Conservation (phyloP, 768 basidiomycete species). For the Pluteus cervinus region DNA sequence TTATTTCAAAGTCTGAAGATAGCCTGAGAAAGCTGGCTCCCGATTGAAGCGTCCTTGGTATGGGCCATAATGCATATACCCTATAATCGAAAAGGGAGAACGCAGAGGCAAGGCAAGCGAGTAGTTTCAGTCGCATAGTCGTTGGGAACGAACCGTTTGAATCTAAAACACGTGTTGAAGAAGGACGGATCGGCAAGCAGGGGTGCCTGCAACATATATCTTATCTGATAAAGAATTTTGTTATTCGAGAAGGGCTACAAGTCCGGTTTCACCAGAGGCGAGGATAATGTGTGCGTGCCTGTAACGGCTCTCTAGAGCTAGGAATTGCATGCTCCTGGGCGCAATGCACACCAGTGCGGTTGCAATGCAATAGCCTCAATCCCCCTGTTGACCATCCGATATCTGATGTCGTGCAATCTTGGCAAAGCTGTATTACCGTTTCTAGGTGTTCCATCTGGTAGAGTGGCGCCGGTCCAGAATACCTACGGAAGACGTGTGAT, state of each 20-base stretch:
- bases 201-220: too few relatives aligned
- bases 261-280: too few relatives aligned
- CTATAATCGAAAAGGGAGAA: too few relatives aligned
- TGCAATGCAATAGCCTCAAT: conserved; percentile 56
- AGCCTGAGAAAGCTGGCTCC: conserved; percentile 41
- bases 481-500: conserved; percentile 21
- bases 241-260: too few relatives aligned
- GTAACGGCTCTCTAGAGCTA: too few relatives aligned
- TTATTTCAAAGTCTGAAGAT: conserved; percentile 17
- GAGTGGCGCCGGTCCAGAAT: conserved; percentile 62
- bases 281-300: too few relatives aligned
- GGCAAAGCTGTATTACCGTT: conserved; percentile 45
- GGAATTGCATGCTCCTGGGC: conserved; percentile 34
- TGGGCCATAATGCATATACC: conserved; percentile 37
- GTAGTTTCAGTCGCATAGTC: too few relatives aligned
- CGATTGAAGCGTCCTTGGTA: conserved; percentile 39
- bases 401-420: conserved; percentile 60
- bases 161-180: too few relatives aligned
- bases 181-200: too few relatives aligned
- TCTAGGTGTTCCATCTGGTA: conserved; percentile 31
- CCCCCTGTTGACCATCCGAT: conserved; percentile 57
- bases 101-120: too few relatives aligned
- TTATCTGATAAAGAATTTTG: too few relatives aligned
- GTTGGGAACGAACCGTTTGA: too few relatives aligned
- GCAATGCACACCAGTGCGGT: conserved; percentile 67